A percentile compares a stretch with the other conserved stretches of the same genome.
Evolutionary conservation across 495 filamentous ascomycete genomes (phyloP).

Genomic region (Penicillium cataractarum): DNA sequence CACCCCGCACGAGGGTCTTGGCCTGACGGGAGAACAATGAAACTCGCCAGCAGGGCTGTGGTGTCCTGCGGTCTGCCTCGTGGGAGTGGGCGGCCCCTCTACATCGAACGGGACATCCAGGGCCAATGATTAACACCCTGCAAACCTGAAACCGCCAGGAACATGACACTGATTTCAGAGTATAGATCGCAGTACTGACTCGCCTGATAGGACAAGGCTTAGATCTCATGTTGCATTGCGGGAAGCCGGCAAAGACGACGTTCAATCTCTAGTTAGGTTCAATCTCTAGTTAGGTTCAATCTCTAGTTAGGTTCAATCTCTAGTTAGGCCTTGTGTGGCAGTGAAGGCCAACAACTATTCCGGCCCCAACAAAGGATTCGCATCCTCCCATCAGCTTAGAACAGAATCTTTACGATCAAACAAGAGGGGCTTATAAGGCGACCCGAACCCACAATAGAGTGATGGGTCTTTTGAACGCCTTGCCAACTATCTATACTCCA

Average conservation of each 20-base stretch:
- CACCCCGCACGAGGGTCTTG: background rate
- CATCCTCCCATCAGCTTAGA: slow-evolving; percentile 1
- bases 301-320: background rate
- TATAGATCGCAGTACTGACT: background rate
- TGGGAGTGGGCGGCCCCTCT: background rate
- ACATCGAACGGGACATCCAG: background rate
- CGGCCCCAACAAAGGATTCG: slow-evolving; percentile 4
- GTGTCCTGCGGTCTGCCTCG: background rate
- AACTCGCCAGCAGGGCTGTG: background rate
- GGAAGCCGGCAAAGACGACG: background rate
- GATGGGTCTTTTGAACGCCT: background rate
- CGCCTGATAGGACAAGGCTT: background rate
- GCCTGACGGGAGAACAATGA: background rate
- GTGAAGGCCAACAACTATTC: background rate
- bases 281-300: too few relatives aligned
- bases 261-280: background rate
- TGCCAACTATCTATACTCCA: background rate
- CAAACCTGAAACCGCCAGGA: background rate
- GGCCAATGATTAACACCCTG: background rate
- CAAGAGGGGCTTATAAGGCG: background rate
- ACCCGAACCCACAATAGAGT: background rate
- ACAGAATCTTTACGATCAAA: background rate
- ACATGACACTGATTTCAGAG: background rate
- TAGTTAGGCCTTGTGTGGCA: background rate
- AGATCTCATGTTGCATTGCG: background rate